phyloP scores from a whole-genome alignment of 371 early-diverging fungal genomes.

The Amoeboaphelidium protococcarum region DNA sequence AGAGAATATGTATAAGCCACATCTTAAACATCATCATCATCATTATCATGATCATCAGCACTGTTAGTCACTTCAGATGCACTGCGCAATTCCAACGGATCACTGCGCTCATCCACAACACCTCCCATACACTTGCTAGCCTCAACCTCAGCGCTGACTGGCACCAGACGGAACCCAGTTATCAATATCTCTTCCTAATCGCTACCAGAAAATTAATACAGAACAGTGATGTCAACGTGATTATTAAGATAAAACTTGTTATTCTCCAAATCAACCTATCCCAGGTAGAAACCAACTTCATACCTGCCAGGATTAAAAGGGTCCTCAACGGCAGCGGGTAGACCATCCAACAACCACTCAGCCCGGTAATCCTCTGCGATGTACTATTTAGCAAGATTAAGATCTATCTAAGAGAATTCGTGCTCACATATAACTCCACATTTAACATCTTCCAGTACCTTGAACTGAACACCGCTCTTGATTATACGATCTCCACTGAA shows the following conservation, averaged over 20 bases:
- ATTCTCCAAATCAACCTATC: too few species aligned
- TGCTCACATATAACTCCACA: not conserved
- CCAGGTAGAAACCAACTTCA: too few species aligned
- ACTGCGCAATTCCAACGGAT: not conserved
- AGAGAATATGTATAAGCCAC: constrained; percentile 31
- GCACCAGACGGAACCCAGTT: constrained; percentile 30
- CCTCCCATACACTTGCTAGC: not conserved
- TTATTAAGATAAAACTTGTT: constrained; percentile 22
- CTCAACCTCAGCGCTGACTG: constrained; percentile 18
- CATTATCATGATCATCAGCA: too few species aligned
- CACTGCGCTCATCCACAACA: not conserved
- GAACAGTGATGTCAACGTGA: constrained; percentile 20
- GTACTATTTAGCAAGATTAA: not conserved
- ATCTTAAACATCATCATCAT: not conserved
- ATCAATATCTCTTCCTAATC: constrained; percentile 12
- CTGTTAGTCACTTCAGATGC: too few species aligned
- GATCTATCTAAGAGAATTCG: not conserved
- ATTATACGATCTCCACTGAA: not conserved
- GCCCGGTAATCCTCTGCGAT: constrained; percentile 23
- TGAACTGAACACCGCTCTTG: not conserved
- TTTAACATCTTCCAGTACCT: not conserved
- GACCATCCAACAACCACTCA: constrained; percentile 31
- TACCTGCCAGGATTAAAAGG: constrained; percentile 4
- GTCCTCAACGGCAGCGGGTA: constrained; percentile 31
- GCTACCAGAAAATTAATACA: constrained; percentile 21